These are phyloP conservation scores for Plantago major DNA, from an alignment of 257 asterid species.

Conservation along the genomic window DNA sequence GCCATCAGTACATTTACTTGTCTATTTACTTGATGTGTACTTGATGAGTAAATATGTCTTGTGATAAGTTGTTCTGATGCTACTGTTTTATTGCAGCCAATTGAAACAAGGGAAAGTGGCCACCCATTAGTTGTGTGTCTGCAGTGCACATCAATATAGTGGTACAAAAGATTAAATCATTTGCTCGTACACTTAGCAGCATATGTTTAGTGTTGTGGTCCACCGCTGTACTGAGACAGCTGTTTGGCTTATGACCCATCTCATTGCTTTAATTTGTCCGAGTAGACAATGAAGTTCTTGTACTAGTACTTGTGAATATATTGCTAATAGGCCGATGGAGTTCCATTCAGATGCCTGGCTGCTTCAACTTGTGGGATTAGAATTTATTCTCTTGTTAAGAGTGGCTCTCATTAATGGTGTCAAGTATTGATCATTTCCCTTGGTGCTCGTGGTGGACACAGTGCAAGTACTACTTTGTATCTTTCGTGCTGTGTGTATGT, in stretches of 20 bases:
- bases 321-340: constrained; percentile 5
- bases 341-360: not conserved
- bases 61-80: constrained; percentile 20
- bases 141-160: constrained; percentile 11
- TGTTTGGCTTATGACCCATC: constrained; percentile 4
- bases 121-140: constrained; percentile 27
- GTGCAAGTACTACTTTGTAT: too few relatives aligned
- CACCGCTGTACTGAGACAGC: constrained; percentile 39
- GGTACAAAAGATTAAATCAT: constrained; percentile 19
- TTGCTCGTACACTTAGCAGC: constrained; percentile 21
- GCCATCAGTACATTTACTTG: not conserved
- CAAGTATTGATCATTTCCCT: too few relatives aligned
- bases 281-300: not conserved
- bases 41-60: not conserved
- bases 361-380: too few relatives aligned
- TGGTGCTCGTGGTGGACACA: too few relatives aligned
- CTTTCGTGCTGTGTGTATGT: too few relatives aligned
- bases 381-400: too few relatives aligned
- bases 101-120: constrained; percentile 39
- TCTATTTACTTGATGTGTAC: constrained; percentile 19
- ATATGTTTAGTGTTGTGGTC: constrained; percentile 23
- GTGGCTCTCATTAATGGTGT: too few relatives aligned
- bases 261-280: not conserved
- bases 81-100: constrained; percentile 30
- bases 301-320: not conserved